phyloP scores from a whole-genome alignment of 495 filamentous ascomycete genomes.

The Lasiosphaeria ovina region DNA sequence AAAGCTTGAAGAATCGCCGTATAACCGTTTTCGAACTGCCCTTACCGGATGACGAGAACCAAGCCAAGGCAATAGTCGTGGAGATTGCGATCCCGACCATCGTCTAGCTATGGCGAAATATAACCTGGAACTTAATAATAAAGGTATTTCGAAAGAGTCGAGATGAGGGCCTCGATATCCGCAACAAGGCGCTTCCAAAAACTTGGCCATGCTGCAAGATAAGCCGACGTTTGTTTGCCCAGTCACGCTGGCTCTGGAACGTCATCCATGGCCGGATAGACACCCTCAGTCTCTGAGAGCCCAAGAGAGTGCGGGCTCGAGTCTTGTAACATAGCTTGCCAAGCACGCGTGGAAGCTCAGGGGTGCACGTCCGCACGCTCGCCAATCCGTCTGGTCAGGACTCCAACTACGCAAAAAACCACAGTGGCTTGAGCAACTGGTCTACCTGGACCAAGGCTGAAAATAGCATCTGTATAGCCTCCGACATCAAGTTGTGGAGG shows the following conservation, averaged over 20 bases:
- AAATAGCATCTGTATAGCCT: conserved; percentile 9
- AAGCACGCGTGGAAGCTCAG: background rate
- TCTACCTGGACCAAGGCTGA: too few species aligned
- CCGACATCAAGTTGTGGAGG: conserved; percentile 13
- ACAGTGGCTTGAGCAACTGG: background rate
- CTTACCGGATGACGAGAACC: conserved; percentile 36
- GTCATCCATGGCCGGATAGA: too few species aligned
- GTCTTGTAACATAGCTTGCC: too few species aligned
- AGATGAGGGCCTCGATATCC: background rate
- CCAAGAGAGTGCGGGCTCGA: too few species aligned
- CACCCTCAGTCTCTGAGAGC: too few species aligned
- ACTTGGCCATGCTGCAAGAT: background rate
- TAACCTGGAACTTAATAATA: conserved; percentile 42
- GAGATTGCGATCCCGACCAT: conserved; percentile 50
- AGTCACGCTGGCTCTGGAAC: conserved; percentile 63
- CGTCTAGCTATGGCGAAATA: conserved; percentile 55
- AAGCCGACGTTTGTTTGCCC: conserved; percentile 45
- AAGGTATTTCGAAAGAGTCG: conserved; percentile 33
- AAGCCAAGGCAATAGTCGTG: conserved; percentile 54
- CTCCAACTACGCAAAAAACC: background rate
- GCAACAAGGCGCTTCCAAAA: too few species aligned
- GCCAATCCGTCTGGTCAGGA: background rate
- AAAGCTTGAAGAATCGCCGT: conserved; percentile 25
- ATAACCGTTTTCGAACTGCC: conserved; percentile 64
- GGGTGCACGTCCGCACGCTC: conserved; percentile 6